These are phyloP conservation scores for Termitomyces sp. DNA, from an alignment of 768 basidiomycete species.

Conservation along the genomic window DNA sequence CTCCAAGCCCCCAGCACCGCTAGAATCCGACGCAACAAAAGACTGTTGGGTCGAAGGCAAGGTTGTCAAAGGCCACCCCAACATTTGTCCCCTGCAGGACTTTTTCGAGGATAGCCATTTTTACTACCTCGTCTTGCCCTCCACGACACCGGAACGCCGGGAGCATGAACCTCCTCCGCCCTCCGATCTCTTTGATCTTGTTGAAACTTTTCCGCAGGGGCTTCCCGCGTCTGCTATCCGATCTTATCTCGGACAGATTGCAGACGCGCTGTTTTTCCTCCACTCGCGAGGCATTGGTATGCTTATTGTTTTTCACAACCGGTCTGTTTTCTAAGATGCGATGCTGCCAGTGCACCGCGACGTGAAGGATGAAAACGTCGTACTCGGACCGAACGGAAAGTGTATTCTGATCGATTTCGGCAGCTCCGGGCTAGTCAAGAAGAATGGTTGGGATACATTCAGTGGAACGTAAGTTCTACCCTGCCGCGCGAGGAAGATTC, in stretches of 20 bases:
- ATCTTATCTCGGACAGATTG: constrained; percentile 89
- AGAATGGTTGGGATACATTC: constrained; percentile 85
- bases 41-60: constrained; percentile 65
- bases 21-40: constrained; percentile 15
- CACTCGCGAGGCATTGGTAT: constrained; percentile 89
- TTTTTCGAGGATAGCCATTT: constrained; percentile 97
- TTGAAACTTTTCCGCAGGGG: constrained; percentile 85
- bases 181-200: constrained; percentile 91
- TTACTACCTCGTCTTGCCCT: constrained; percentile 91
- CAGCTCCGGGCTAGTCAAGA: constrained; percentile 81
- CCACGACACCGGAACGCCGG: constrained; percentile 53
- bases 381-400: constrained; percentile 72
- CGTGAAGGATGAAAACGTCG: constrained; percentile 96
- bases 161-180: constrained; percentile 50
- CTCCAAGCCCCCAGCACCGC: constrained; percentile 13
- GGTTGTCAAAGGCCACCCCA: constrained; percentile 84
- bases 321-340: constrained; percentile 5
- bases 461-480: constrained; percentile 76
- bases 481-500: constrained; percentile 1
- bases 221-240: constrained; percentile 70
- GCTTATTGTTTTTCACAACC: constrained; percentile 13
- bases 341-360: constrained; percentile 78
- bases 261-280: constrained; percentile 85
- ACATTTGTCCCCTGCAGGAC: constrained; percentile 90
- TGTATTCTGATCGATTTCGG: constrained; percentile 97